phyloP scores from a whole-genome alignment of 371 early-diverging fungal genomes.

The Mortierella sp. region DNA sequence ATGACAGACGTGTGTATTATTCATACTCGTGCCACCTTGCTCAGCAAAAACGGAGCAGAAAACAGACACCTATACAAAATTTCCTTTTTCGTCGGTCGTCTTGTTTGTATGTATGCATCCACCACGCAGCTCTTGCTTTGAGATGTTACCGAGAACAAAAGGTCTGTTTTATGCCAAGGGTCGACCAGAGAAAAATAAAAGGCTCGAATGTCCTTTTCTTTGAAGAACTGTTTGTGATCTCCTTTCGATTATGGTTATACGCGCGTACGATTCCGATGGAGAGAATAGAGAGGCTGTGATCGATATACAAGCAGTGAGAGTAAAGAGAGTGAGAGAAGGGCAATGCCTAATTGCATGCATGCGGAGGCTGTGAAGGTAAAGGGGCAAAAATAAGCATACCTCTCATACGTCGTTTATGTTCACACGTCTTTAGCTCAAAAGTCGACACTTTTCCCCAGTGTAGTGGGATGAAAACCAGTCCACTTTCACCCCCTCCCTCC shows the following conservation, averaged over 20 bases:
- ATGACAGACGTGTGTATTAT: neutral
- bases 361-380: neutral
- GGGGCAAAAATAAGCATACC: too few species aligned
- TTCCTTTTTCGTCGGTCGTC: neutral
- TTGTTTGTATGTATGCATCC: too few species aligned
- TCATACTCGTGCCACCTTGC: neutral
- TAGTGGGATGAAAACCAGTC: neutral
- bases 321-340: neutral
- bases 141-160: too few species aligned
- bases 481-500: neutral
- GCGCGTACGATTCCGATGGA: neutral
- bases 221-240: too few species aligned
- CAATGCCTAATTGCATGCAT: neutral
- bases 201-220: too few species aligned
- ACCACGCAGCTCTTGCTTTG: too few species aligned
- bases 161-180: conserved; percentile 2
- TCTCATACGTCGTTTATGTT: too few species aligned
- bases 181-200: conserved; percentile 2
- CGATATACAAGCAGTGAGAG: too few species aligned
- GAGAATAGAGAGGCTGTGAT: neutral
- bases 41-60: neutral
- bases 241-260: neutral
- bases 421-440: neutral
- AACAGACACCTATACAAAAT: neutral
- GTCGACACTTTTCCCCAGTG: neutral